Base-by-base conservation (phyloP, 192 early-diverging fungal species). In the Coemansia sp. region DNA sequence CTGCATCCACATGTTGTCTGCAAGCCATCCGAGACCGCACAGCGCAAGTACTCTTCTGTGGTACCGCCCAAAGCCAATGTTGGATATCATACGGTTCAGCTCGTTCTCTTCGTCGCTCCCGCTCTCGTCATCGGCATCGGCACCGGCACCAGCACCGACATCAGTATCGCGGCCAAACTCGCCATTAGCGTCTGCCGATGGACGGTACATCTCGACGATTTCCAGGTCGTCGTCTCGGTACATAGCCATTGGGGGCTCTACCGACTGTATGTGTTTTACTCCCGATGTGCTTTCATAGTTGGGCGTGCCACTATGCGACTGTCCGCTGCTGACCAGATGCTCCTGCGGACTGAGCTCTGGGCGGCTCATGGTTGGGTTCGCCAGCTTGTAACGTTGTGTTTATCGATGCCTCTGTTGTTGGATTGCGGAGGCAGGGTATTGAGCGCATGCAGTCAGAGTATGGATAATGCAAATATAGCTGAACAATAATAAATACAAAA, bases 21-120 rank as follows among this genome's bases (percentile, higher is more conserved):
- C 91, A 38, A 92, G 79, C 93, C 93, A 94, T 0, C 93, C 93
- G 55, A 92, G 83, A 7, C 93, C 92, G 67, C 90, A 93, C 32
- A 91, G 77, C 11, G 87, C 83, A 76, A 84, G 68, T 7, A 84
- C 73, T 5, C 82, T 66, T 11, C 75, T 70, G 57, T 92, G 90
- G 78, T 87, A 92, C 55, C 78, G 77, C 12, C 90, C 90, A 66
- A 88, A 88, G n/a, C 90, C 90, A 36, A 92, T 88, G 71, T 78
- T 84, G 17, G 84, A 68, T 56, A 90, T 89, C 52, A 92, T 80
- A 33, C 78, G 78, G 51, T 90, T 87, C 18, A 92, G 70, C 67
- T 82, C 79, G 18, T 60, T 60, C 65, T 82, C 79, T 36, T 67
- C 64, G 70, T 82, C 79, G 63, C 61, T 55, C 55, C 59, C 68